Percentiles rank a stretch among this genome's conserved stretches.
Conservation (phyloP, 345 rosid genomes). For the Eucalyptus sideroxylon region DNA sequence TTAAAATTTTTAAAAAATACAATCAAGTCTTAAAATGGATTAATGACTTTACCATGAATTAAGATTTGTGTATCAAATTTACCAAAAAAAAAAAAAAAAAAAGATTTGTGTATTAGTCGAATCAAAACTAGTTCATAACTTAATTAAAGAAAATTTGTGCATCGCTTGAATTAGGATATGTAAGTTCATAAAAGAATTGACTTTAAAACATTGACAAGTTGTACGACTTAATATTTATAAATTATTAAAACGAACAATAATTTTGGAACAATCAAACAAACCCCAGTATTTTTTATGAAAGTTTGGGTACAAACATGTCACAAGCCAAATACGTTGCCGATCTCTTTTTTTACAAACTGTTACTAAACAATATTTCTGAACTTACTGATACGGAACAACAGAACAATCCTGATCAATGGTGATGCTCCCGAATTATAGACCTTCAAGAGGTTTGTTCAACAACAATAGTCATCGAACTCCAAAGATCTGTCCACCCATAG, state of each 20-base stretch:
- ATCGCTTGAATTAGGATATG: too few species aligned
- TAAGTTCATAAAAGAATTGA: not conserved
- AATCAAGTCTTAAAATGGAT: too few species aligned
- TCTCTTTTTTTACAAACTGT: not conserved
- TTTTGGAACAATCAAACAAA: not conserved
- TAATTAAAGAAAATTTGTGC: not conserved
- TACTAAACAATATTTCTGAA: too few species aligned
- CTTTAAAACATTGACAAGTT: not conserved
- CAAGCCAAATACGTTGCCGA: not conserved
- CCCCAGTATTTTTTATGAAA: not conserved
- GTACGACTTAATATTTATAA: not conserved
- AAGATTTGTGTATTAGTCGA: fast-evolving
- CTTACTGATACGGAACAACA: too few species aligned
- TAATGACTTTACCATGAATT: too few species aligned
- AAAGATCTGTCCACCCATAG: not conserved
- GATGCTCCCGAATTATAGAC: too few species aligned
- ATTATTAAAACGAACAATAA: not conserved
- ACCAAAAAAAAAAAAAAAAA: too few species aligned
- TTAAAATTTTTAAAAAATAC: too few species aligned
- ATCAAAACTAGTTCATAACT: not conserved
- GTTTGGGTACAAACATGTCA: not conserved
- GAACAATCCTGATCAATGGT: too few species aligned
- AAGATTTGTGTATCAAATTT: too few species aligned
- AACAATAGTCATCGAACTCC: not conserved
- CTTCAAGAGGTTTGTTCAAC: not conserved